Base-by-base conservation (phyloP, 2,329 filamentous ascomycete species). In the Trichoderma lentiforme region DNA sequence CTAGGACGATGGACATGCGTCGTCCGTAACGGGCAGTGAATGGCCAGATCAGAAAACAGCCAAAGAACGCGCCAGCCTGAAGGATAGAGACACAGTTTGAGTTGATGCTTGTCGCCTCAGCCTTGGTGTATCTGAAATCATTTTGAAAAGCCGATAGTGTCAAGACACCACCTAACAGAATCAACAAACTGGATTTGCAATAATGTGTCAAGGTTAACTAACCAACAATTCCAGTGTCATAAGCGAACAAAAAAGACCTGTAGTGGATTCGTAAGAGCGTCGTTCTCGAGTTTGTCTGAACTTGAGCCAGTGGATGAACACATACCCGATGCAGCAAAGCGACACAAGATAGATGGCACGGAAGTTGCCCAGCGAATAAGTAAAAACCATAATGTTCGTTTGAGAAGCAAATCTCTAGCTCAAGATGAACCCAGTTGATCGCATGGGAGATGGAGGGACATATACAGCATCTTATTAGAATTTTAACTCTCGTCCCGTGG, bases 1-100 rank as follows among this genome's bases (percentile, higher is more conserved):
- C 84, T 26, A 83, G 74, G 71, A 86, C 82, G 73, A 87, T 82
- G 18, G 83, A 83, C 71, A 80, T 82, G 71, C 81, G 83, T 8
- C 86, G 84, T 26, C 85, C 85, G 74, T 83, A 82, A 70, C 80
- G 81, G 69, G 87, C 85, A 4, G 83, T 84, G 39, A 86, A 80
- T 26, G 84, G 84, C 72, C 85, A 86, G 5, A 79, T 82, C 32
- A 80, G 60, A 14, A 84, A 75, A 14, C 81, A 79, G 60, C 82
- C 82, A 65, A 83, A 81, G 76, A 84, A 83, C 73, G 81, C 82
- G 21, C 82, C 82, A 8, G 81, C 82, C 73, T 83, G 79, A 47
- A 79, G 79, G 39, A 77, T 80, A 24, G 80, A 82, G 9, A 83
- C 81, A 63, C 83, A 82, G 74, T 83, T 83, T 58, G 56, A 58